Evolutionary conservation across 345 rosid genomes (phyloP).

Genomic region (Excoecaria cochinchinensis): DNA sequence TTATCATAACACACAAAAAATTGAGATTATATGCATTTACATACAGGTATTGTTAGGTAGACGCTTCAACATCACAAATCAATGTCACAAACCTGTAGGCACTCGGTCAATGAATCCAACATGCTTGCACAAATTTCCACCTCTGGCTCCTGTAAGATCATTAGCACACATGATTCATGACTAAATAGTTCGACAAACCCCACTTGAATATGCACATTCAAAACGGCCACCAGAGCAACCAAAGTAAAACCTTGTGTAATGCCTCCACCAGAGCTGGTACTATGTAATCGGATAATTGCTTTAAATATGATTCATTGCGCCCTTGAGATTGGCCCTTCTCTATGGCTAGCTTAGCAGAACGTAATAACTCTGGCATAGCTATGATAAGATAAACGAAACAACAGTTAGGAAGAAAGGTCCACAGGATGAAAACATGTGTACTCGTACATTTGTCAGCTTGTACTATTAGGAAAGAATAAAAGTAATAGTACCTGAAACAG

Average conservation of each 20-base stretch:
- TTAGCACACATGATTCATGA: background rate
- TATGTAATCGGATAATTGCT: constrained; percentile 91
- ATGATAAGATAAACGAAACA: background rate
- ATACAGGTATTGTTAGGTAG: background rate
- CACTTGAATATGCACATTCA: background rate
- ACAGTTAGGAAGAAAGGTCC: constrained; percentile 2
- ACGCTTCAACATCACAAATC: background rate
- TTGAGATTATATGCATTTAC: background rate
- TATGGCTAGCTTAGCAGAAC: constrained; percentile 88
- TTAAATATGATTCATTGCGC: constrained; percentile 78
- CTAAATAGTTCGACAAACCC: background rate
- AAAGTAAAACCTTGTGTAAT: constrained; percentile 68
- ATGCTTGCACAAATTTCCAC: constrained; percentile 91
- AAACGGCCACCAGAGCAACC: background rate
- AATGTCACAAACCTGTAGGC: constrained; percentile 69
- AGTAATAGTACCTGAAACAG: constrained; percentile 79
- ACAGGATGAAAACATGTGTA: background rate
- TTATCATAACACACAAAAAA: background rate
- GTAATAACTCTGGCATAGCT: constrained; percentile 99
- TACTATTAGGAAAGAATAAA: background rate
- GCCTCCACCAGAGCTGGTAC: constrained; percentile 95
- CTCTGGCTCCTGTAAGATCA: constrained; percentile 84
- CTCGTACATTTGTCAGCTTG: background rate
- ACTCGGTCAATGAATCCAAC: constrained; percentile 94
- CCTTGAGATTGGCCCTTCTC: constrained; percentile 89